Conservation (phyloP, 148 eudicot genomes). For the Polygonum maritimum region DNA sequence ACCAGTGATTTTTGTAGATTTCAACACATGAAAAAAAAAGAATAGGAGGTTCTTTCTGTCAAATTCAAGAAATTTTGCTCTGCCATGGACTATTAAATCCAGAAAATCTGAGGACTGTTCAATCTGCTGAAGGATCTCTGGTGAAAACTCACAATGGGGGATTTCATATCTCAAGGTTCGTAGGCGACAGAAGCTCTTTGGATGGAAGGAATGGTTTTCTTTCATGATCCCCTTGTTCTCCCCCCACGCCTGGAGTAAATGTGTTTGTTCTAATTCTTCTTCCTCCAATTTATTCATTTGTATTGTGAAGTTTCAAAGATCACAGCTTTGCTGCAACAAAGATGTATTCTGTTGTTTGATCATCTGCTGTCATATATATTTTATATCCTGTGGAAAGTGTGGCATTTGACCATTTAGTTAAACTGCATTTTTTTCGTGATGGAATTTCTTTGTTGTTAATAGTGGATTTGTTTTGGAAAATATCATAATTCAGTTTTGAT, state of each 20-base stretch:
- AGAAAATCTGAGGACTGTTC: not conserved
- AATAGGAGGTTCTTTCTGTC: not conserved
- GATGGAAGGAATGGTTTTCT: not conserved
- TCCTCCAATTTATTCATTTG: constrained; percentile 4
- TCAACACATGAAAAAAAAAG: not conserved
- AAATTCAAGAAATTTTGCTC: not conserved
- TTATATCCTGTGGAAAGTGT: not conserved
- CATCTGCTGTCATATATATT: not conserved
- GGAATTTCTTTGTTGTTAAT: not conserved
- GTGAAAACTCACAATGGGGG: not conserved
- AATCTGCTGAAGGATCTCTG: not conserved
- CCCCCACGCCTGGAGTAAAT: not conserved
- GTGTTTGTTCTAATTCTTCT: not conserved
- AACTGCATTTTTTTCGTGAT: not conserved
- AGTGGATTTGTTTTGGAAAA: not conserved
- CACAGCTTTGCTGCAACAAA: not conserved
- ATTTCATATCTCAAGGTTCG: not conserved
- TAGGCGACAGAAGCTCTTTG: not conserved
- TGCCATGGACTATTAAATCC: not conserved
- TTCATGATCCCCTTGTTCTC: not conserved
- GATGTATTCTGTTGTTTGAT: not conserved
- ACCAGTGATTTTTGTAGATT: constrained; percentile 6
- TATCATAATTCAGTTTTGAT: not conserved
- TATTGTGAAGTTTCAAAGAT: not conserved
- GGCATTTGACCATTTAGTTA: not conserved